Evolutionary conservation across 2,329 filamentous ascomycete species (phyloP).

Genomic region (Ustulina deusta): DNA sequence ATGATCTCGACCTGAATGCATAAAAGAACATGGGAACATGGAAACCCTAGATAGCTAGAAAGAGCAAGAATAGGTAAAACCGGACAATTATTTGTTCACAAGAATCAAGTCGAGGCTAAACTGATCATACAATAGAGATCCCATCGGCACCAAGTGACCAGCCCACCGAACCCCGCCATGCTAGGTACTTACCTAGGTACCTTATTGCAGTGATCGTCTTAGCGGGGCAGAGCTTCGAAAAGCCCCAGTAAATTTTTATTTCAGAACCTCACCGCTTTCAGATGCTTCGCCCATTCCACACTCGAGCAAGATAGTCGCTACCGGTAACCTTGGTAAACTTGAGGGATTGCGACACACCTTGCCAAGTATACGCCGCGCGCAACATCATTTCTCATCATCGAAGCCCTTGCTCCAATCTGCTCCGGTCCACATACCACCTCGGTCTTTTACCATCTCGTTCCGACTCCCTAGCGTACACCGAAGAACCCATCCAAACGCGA

Average conservation of each 20-base stretch:
- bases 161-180: conserved; percentile 28
- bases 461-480: background rate
- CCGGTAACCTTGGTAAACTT: background rate
- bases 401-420: background rate
- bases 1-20: conserved; percentile 52
- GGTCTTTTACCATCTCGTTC: background rate
- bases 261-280: conserved; percentile 47
- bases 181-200: too few relatives aligned
- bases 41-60: background rate
- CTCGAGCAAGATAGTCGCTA: conserved; percentile 7
- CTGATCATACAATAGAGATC: background rate
- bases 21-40: background rate
- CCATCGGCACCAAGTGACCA: too few relatives aligned
- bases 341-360: background rate
- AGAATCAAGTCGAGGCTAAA: background rate
- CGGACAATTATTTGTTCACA: background rate
- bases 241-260: conserved; percentile 43
- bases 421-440: background rate
- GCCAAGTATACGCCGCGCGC: background rate
- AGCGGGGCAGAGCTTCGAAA: conserved; percentile 41
- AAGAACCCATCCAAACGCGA: conserved; percentile 3
- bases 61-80: background rate
- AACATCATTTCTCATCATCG: background rate
- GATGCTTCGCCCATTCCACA: conserved; percentile 18
- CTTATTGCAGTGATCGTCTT: conserved; percentile 25